phyloP scores from a whole-genome alignment of 1,139 yeast species.

The Zhuliangozyma parablackwelliae region DNA sequence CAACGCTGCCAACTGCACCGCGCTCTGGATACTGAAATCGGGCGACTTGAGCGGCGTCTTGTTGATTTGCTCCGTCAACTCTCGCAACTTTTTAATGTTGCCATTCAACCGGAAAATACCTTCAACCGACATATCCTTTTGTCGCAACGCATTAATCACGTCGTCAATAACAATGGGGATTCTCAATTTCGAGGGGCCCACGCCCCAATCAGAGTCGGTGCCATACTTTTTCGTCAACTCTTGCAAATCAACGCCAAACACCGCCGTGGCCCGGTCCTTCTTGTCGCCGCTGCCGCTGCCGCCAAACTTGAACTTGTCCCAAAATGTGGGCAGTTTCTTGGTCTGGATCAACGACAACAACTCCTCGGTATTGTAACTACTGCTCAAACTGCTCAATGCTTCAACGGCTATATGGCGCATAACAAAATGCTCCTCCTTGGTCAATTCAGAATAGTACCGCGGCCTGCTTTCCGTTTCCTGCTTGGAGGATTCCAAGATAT shows the following conservation, averaged over 20 bases:
- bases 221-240: slow-evolving; percentile 73
- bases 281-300: slow-evolving; percentile 14
- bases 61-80: slow-evolving; percentile 72
- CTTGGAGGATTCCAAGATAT: slow-evolving; percentile 8
- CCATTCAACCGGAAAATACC: slow-evolving; percentile 97
- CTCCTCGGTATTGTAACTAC: slow-evolving; percentile 44
- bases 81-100: slow-evolving; percentile 78
- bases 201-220: slow-evolving; percentile 80
- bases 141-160: slow-evolving; percentile 74
- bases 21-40: slow-evolving; percentile 70
- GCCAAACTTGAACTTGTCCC: slow-evolving; percentile 64
- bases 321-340: slow-evolving; percentile 57
- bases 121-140: slow-evolving; percentile 93
- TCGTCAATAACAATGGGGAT: slow-evolving; percentile 90
- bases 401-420: slow-evolving; percentile 68
- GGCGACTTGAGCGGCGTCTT: slow-evolving; percentile 69
- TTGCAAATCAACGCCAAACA: slow-evolving; percentile 79
- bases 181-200: slow-evolving; percentile 73
- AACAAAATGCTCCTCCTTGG: slow-evolving; percentile 54
- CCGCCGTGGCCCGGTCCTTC: slow-evolving; percentile 32
- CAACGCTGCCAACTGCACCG: slow-evolving; percentile 91
- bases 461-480: slow-evolving; percentile 12
- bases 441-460: slow-evolving; percentile 70
- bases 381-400: slow-evolving; percentile 46
- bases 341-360: slow-evolving; percentile 52